phyloP scores from a whole-genome alignment of 2,329 filamentous ascomycete species.

The Herpotrichia juniperi region DNA sequence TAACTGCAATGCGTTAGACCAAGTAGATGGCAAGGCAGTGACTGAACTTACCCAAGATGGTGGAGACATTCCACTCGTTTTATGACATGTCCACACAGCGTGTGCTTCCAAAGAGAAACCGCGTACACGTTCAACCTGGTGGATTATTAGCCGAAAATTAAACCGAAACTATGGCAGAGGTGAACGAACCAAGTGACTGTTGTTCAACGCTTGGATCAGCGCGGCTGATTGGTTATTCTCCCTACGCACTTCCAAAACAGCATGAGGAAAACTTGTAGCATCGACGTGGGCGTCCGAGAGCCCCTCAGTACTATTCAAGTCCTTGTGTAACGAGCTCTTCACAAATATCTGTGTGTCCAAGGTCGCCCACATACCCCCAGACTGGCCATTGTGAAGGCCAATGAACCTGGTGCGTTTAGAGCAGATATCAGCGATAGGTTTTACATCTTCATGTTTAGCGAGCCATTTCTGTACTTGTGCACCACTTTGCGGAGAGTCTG shows the following conservation, averaged over 20 bases:
- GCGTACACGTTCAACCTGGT: conserved; percentile 55
- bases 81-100: conserved; percentile 56
- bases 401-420: conserved; percentile 55
- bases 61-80: conserved; percentile 50
- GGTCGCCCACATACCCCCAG: conserved; percentile 54
- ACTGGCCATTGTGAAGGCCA: conserved; percentile 52
- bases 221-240: conserved; percentile 50
- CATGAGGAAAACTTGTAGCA: conserved; percentile 54
- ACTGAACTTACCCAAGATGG: conserved; percentile 53
- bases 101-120: conserved; percentile 62
- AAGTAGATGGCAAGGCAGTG: neutral
- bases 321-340: conserved; percentile 34
- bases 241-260: conserved; percentile 57
- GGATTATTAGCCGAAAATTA: conserved; percentile 23
- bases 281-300: conserved; percentile 26
- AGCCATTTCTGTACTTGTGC: conserved; percentile 50
- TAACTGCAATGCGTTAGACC: conserved; percentile 28
- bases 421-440: conserved; percentile 54
- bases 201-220: conserved; percentile 52
- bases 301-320: conserved; percentile 41
- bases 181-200: conserved; percentile 53
- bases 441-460: conserved; percentile 49
- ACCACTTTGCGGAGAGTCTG: conserved; percentile 21
- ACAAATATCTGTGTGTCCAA: conserved; percentile 56
- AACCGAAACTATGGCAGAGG: conserved; percentile 3